Evolutionary conservation across 306 rosid genomes (phyloP), one percentile per base, ranked within the genome.

Genomic region (Rosa persica): DNA sequence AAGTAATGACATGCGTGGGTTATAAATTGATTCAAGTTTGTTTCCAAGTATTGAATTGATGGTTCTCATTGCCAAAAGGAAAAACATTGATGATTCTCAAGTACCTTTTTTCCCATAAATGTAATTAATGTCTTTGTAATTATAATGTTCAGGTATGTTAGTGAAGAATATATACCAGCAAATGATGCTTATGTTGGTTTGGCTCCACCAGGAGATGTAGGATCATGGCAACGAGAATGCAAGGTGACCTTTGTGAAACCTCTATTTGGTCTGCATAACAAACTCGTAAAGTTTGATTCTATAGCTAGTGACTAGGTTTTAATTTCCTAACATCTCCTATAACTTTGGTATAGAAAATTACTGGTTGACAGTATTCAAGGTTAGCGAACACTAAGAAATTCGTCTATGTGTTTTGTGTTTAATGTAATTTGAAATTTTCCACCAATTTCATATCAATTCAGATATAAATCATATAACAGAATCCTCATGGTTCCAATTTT

Each of bases 211-310:
- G 92, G 89, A 67, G 88, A 86, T 72, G 88, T 61, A 40, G 88
- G 88, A 67, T 86, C 92, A 23, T 88, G 92, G 92, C 89, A 88
- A 62, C 84, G 87, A 82, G 99, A 93, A 87, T 89, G 97, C 93
- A 95, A 95, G 96, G 99, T 95, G 60, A 86, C 47, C 76, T 78
- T 67, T 20, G 17, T 47, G 36, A 52, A 64, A 20, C 17, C 13
- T 47, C 6, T 58, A 11, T 38, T 40, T 15, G 34, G 6, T 69
- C 34, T 44, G 19, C 70, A 61, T 34, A 75, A 9, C 46, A 42
- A 42, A 42, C 44, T 1, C 8, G 10, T 4, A 43, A 8, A 43
- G 11, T 43, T 43, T 43, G 8, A 0, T 75, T n/a, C 17, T 25
- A 60, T 25, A 4, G 38, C 17, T 51, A 51, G 8, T 49, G 15